Evolutionary conservation across 2,329 filamentous ascomycete species (phyloP), one percentile per base, ranked within the genome.

Genomic region (Alternaria ventricosa): DNA sequence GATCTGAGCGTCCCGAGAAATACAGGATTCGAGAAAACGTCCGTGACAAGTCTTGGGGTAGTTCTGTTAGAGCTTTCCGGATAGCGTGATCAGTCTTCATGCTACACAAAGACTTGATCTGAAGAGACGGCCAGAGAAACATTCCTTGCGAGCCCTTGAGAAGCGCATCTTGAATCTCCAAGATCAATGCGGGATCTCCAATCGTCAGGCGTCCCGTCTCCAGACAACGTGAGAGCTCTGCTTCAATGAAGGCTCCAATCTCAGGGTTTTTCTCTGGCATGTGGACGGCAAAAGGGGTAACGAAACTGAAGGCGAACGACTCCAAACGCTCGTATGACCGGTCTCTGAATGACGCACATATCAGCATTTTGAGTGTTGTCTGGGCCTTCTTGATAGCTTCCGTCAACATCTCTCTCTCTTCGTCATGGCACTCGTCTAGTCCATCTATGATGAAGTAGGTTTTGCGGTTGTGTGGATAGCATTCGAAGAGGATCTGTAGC

Each of bases 51-150:
- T 64, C 64, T 30, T 62, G 57, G 3, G 72, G 69, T 9, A 75
- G 49, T 27, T 72, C 55, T 53, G 20, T 33, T 1, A 75, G 45
- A 23, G 71, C 69, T 18, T 75, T 15, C 0, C 73, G 73, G 27
- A 84, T 82, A 0, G 63, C 72, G 1, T 76, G 49, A 43, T 84
- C 81, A 1, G 80, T 80, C 60, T 73, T 71, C 57, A 78, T 77
- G 1, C 22, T 18, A 54, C 80, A 83, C 6, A 75, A 25, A 23
- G 65, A 64, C 22, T 67, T 27, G 28, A 75, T 69, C 28, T 74
- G 71, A 6, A 74, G 65, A 20, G 63, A 60, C 5, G 67, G 71
- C 73, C 68, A 74, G 3, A 75, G 68, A 30, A 74, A 75, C 71
- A 74, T 75, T 28, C 71, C 71, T 18, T 70, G 57, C 7, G 71